A percentile compares a stretch with the other conserved stretches of the same genome.
Evolutionary conservation across 768 basidiomycete genomes (phyloP).

Genomic region (Trametes cinnabarina): DNA sequence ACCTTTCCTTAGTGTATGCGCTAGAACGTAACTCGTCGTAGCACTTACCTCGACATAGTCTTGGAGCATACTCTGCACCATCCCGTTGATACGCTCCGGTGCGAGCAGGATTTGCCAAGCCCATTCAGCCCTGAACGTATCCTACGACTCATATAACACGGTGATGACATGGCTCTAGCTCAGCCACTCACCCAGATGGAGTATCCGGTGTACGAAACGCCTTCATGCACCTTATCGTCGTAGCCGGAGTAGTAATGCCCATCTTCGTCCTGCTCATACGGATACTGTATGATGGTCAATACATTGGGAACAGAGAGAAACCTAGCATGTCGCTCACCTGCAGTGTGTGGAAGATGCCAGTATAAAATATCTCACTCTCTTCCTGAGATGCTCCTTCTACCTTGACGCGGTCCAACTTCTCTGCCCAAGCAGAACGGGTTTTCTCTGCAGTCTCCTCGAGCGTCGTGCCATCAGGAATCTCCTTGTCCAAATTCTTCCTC

Average conservation of each 20-base stretch:
- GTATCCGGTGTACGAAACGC: constrained; percentile 76
- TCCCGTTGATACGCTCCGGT: constrained; percentile 71
- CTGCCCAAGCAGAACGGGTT: constrained; percentile 38
- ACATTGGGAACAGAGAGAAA: neutral
- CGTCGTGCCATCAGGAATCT: constrained; percentile 38
- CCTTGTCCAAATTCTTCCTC: constrained; percentile 37
- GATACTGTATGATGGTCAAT: constrained; percentile 49
- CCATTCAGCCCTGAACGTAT: constrained; percentile 78
- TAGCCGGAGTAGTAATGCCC: constrained; percentile 76
- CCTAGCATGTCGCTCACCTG: constrained; percentile 38
- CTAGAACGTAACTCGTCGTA: neutral
- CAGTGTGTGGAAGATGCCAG: constrained; percentile 60
- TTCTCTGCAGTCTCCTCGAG: constrained; percentile 38
- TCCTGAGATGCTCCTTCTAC: constrained; percentile 35
- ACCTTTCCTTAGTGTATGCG: neutral
- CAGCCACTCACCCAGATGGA: constrained; percentile 72
- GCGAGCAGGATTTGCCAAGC: constrained; percentile 75
- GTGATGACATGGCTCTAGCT: too few relatives aligned
- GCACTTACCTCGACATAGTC: constrained; percentile 62
- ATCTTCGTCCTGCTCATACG: constrained; percentile 70
- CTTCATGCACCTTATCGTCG: constrained; percentile 59
- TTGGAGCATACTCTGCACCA: constrained; percentile 78
- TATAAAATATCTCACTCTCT: constrained; percentile 46
- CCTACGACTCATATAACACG: constrained; percentile 44
- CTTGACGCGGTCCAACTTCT: constrained; percentile 40